Evolutionary conservation across 1,284 basidiomycete species (phyloP), one percentile per base, ranked within the genome.

Genomic region (Ganoderma lucidum): DNA sequence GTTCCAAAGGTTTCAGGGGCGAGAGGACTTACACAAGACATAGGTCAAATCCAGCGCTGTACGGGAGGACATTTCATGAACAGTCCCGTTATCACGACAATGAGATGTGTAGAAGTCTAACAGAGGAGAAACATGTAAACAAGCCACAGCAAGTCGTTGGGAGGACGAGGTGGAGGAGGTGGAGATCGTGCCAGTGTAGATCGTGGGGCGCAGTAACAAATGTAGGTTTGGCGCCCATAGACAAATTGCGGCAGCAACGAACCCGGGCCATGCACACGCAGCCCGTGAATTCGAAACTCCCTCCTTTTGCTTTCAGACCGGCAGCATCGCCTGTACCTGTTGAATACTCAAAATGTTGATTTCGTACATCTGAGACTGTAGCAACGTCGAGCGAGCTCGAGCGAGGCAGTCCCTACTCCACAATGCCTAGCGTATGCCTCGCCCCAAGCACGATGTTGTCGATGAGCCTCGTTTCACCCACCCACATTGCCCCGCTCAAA

Each of bases 401-500:
- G 45, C 48, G 48, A 51, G 6, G 48, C 48, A 51, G 48, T 23
- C 10, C 37, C 65, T 58, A 70, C 5, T 64, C 68, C 37, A 75
- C 69, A 17, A 80, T 75, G 6, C 79, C 76, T 39, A 80, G 63
- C 23, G 63, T 72, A 59, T 69, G 65, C n/a, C 65, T 65, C 66
- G 88, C 83, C 0, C 93, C 95, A 1, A 97, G 80, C 55, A 97
- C 82, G 51, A 98, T 80, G 80, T 99, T 99, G 80, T 99, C 97
- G 63, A 99, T 99, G 75, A 99, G 79, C 73, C 97, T 85, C 69
- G 96, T 98, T 77, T 86, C 87, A 58, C 95, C 96, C 2, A 98
- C 87, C 88, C 93, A 94, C 71, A 98, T 80, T 17, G 96, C 97
- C 1, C 96, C 97, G 74, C 95, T 97, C 68, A 99, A 76, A 12